These are phyloP conservation scores for Westerdykella sp. DNA, from an alignment of 2,329 filamentous ascomycete species.

Conservation along the genomic window DNA sequence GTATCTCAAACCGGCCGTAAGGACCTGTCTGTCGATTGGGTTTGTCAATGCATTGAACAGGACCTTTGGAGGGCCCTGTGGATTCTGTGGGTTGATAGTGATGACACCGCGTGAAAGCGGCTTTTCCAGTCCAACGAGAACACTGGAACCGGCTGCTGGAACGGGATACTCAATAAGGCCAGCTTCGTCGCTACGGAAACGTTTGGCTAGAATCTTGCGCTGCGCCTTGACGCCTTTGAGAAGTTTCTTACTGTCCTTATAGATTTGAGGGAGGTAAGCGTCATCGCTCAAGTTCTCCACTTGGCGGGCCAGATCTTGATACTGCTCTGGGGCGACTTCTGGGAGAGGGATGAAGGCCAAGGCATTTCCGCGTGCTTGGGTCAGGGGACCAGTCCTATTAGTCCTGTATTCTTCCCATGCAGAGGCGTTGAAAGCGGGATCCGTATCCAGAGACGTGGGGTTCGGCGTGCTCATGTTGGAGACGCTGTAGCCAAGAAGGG, in stretches of 20 bases:
- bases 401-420: constrained; percentile 22
- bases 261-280: constrained; percentile 19
- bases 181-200: constrained; percentile 15
- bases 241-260: constrained; percentile 20
- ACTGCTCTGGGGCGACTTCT: constrained; percentile 15
- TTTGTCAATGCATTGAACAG: constrained; percentile 27
- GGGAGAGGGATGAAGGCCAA: constrained; percentile 24
- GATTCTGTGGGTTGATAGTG: constrained; percentile 19
- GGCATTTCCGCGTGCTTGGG: constrained; percentile 20
- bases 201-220: constrained; percentile 21
- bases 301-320: constrained; percentile 9
- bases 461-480: constrained; percentile 19
- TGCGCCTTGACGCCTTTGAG: constrained; percentile 20
- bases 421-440: constrained; percentile 23
- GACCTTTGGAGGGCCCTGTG: constrained; percentile 21
- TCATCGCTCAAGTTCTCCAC: constrained; percentile 8
- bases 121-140: constrained; percentile 29
- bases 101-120: constrained; percentile 38
- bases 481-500: constrained; percentile 14
- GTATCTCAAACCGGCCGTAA: constrained; percentile 32
- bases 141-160: constrained; percentile 29
- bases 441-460: constrained; percentile 13
- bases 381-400: constrained; percentile 24
- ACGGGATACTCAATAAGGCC: constrained; percentile 23
- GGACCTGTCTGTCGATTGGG: constrained; percentile 24